A percentile compares a stretch with the other conserved stretches of the same genome.
Evolutionary conservation across 139 green algal genomes (phyloP).

Genomic region (Pedinophyceae sp.): DNA sequence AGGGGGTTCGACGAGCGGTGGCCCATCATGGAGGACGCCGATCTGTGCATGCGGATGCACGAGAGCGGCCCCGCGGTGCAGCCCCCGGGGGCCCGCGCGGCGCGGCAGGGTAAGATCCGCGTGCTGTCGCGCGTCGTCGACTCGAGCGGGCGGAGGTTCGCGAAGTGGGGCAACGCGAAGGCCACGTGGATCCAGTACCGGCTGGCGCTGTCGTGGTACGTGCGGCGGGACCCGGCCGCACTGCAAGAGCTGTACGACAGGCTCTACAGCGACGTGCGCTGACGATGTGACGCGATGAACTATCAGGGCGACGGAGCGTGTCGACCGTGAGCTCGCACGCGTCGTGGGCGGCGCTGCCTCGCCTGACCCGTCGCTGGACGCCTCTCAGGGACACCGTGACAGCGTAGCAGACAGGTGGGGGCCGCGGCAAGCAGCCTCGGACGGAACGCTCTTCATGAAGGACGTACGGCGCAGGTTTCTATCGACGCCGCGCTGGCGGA

Average conservation of each 20-base stretch:
- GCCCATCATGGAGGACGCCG: constrained; percentile 65
- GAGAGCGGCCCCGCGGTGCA: constrained; percentile 11
- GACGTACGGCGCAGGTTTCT: too few species aligned
- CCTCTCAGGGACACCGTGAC: too few species aligned
- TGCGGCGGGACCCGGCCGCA: constrained; percentile 15
- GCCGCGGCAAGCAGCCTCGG: too few species aligned
- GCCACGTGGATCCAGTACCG: constrained; percentile 34
- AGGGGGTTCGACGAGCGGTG: constrained; percentile 34
- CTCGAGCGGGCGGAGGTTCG: constrained; percentile 47
- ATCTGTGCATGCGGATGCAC: constrained; percentile 52
- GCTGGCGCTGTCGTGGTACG: constrained; percentile 34
- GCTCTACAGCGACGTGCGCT: constrained; percentile 37
- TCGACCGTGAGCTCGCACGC: too few species aligned
- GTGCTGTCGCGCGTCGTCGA: constrained; percentile 14
- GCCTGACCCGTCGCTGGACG: too few species aligned
- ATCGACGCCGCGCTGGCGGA: too few species aligned
- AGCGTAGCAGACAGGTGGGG: too few species aligned
- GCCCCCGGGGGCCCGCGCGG: neutral
- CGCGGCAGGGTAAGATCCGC: constrained; percentile 10
- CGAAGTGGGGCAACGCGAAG: constrained; percentile 22
- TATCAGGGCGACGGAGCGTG: too few species aligned
- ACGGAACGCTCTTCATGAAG: too few species aligned
- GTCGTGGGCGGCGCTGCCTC: too few species aligned
- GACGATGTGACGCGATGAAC: too few species aligned
- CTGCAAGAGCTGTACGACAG: constrained; percentile 31